These are phyloP conservation scores for Beauveria sp. DNA, from an alignment of 2,329 filamentous ascomycete genomes.

Conservation along the genomic window DNA sequence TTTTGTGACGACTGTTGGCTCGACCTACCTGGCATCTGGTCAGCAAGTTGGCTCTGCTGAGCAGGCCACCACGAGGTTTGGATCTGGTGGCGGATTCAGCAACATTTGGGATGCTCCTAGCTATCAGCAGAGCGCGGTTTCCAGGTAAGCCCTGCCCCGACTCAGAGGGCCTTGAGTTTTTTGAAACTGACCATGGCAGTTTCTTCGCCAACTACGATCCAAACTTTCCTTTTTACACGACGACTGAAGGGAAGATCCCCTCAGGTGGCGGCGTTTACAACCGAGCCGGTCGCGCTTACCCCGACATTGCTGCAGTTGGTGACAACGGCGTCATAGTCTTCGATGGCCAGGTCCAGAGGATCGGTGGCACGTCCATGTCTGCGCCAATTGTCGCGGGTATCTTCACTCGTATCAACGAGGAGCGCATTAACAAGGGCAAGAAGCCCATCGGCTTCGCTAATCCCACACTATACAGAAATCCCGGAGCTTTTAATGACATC, in stretches of 20 bases:
- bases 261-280: slow-evolving; percentile 24
- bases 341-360: slow-evolving; percentile 16
- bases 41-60: slow-evolving; percentile 35
- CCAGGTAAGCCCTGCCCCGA: not conserved
- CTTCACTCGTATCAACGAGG: slow-evolving; percentile 15
- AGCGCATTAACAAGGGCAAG: slow-evolving; percentile 23
- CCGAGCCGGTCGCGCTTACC: slow-evolving; percentile 33
- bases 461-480: slow-evolving; percentile 8
- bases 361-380: slow-evolving; percentile 13
- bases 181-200: not conserved
- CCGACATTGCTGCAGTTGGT: slow-evolving; percentile 35
- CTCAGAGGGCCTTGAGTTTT: not conserved
- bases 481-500: slow-evolving; percentile 9
- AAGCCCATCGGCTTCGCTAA: slow-evolving; percentile 27
- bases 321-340: slow-evolving; percentile 35
- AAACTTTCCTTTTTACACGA: slow-evolving; percentile 23
- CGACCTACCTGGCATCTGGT: slow-evolving; percentile 34
- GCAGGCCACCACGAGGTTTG: slow-evolving; percentile 36
- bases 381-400: slow-evolving; percentile 15
- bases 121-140: slow-evolving; percentile 37
- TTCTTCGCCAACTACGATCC: slow-evolving; percentile 31
- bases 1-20: slow-evolving; percentile 41
- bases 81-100: slow-evolving; percentile 17
- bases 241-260: slow-evolving; percentile 29
- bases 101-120: slow-evolving; percentile 38